These are phyloP conservation scores for Chlorella sorokiniana DNA, from an alignment of 139 green algal species.

Conservation along the genomic window DNA sequence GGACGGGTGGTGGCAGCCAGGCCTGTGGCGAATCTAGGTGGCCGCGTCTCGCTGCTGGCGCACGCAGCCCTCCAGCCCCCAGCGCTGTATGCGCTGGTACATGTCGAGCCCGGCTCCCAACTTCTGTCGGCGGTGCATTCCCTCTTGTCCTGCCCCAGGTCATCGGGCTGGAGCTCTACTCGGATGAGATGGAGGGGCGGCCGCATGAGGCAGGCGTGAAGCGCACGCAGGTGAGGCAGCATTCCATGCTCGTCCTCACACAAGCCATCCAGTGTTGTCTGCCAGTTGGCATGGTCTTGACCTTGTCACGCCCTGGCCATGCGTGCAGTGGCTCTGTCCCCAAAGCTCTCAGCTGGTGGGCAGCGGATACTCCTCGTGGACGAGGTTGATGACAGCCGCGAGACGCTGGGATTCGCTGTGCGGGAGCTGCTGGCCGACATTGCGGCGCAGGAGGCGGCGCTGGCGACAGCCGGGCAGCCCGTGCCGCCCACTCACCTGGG, in stretches of 20 bases:
- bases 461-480: not conserved
- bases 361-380: slow-evolving; percentile 17
- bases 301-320: too few species aligned
- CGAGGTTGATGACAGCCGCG: slow-evolving; percentile 25
- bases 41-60: too few species aligned
- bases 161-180: slow-evolving; percentile 26
- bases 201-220: not conserved
- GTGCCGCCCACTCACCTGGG: not conserved
- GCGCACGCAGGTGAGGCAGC: slow-evolving; percentile 17
- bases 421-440: slow-evolving; percentile 26
- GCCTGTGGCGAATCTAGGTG: too few species aligned
- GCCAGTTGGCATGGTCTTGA: too few species aligned
- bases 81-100: too few species aligned
- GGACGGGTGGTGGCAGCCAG: too few species aligned
- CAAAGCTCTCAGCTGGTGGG: not conserved
- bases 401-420: slow-evolving; percentile 11
- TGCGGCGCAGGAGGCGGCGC: slow-evolving; percentile 11
- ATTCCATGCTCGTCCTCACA: too few species aligned
- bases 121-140: not conserved
- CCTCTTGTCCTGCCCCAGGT: not conserved
- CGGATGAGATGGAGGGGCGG: slow-evolving; percentile 13
- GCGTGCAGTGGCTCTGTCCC: not conserved
- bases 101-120: not conserved
- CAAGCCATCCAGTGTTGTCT: too few species aligned
- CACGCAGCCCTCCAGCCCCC: too few species aligned